These are phyloP conservation scores for Microbotryomycetes sp. DNA, from an alignment of 1,284 basidiomycete genomes.

Conservation along the genomic window DNA sequence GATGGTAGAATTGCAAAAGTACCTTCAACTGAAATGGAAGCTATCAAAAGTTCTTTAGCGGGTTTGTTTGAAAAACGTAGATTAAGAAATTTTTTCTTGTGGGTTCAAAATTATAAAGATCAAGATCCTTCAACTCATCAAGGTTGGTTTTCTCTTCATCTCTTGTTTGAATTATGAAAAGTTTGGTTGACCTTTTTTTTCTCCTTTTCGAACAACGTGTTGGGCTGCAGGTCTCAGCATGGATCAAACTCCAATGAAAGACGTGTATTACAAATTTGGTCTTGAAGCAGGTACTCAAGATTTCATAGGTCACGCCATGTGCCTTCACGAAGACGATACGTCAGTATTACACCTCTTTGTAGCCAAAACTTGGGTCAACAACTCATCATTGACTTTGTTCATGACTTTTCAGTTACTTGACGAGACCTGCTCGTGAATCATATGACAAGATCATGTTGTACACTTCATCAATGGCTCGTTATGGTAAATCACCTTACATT, in stretches of 20 bases:
- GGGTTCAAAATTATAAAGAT: slow-evolving; percentile 89
- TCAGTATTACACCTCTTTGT: slow-evolving; percentile 55
- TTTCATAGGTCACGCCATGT: slow-evolving; percentile 99
- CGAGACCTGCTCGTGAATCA: slow-evolving; percentile 78
- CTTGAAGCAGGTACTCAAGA: slow-evolving; percentile 96
- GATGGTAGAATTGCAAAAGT: slow-evolving; percentile 98
- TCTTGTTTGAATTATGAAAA: background rate
- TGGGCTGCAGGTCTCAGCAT: slow-evolving; percentile 63
- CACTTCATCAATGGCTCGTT: slow-evolving; percentile 97
- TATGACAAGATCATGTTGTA: slow-evolving; percentile 97
- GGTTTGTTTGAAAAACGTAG: slow-evolving; percentile 97
- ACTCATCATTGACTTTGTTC: background rate
- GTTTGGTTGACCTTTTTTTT: no score
- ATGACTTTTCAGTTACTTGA: slow-evolving; percentile 58
- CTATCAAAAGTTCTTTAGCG: slow-evolving; percentile 90
- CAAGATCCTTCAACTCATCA: slow-evolving; percentile 92
- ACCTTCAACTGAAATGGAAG: slow-evolving; percentile 95
- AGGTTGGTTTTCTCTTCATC: slow-evolving; percentile 51
- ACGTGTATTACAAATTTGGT: slow-evolving; percentile 93
- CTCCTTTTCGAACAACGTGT: background rate
- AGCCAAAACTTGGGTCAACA: background rate
- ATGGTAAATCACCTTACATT: slow-evolving; percentile 99
- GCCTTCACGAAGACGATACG: slow-evolving; percentile 95
- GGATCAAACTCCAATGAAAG: slow-evolving; percentile 81
- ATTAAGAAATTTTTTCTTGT: slow-evolving; percentile 98